Evolutionary conservation across 2,329 filamentous ascomycete genomes (phyloP), one percentile per base, ranked within the genome.

Genomic region (Hypoxylon sp.): DNA sequence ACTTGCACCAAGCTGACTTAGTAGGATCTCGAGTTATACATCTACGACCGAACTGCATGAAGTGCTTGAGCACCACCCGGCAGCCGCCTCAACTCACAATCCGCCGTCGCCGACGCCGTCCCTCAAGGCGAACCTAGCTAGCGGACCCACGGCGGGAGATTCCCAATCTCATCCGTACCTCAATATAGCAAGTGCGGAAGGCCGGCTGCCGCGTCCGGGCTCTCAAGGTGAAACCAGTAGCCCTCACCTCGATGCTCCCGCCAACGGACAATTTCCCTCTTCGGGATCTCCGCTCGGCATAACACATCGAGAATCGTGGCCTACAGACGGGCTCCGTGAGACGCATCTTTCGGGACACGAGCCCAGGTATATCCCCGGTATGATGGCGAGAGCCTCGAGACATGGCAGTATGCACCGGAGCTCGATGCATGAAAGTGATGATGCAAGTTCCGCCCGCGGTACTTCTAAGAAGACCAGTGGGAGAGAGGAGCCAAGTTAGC

Each of bases 341-440:
- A 72, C 81, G 60, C 83, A 87, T 70, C 75, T 88, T 10, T 86
- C 83, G 11, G 87, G 85, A 2, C 85, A 82, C 52, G 91, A 93
- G 77, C 91, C 91, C 10, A 86, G 84, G 68, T 88, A 93, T 68
- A 92, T 93, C 70, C 92, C 92, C 0, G 91, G 91, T 0, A 85
- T 94, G 32, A 85, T 93, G 48, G 83, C 84, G 14, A 80, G 85
- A 60, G 83, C 83, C 75, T 80, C 81, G 51, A 80, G 83, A 56
- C 82, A 78, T 55, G 81, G 80, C 46, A 85, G 84, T 58, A 75
- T 76, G 64, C 75, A 80, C 41, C 78, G 79, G 60, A 76, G 74
- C 51, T 82, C 81, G 43, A 72, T 74, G 52, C 79, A 82, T 38
- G 81, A 82, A 63, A 75, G 75, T n/a, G 81, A 83, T 55, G 75